A percentile compares a stretch with the other conserved stretches of the same genome.
phyloP scores from a whole-genome alignment of 2,329 filamentous ascomycete species.

The Aspergillus intermedius region DNA sequence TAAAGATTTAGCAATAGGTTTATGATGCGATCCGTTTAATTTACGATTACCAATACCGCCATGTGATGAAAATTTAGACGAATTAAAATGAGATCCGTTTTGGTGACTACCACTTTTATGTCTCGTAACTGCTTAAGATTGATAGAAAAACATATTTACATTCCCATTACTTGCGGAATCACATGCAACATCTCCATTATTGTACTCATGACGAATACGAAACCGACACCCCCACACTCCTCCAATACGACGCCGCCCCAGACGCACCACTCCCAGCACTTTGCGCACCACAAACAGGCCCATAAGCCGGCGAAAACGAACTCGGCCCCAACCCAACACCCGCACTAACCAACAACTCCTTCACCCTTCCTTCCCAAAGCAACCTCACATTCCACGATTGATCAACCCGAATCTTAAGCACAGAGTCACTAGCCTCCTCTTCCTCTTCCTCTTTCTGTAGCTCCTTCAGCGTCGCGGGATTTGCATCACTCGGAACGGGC shows the following conservation, averaged over 20 bases:
- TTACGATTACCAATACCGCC: neutral
- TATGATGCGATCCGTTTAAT: constrained; percentile 2
- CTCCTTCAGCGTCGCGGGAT: constrained; percentile 11
- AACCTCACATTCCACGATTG: constrained; percentile 80
- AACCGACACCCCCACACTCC: constrained; percentile 37
- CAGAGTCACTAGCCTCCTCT: constrained; percentile 68
- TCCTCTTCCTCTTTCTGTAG: constrained; percentile 12
- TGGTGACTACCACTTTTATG: neutral
- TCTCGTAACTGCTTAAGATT: neutral
- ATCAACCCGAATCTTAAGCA: constrained; percentile 83
- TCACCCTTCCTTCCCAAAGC: constrained; percentile 87
- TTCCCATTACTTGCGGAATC: neutral
- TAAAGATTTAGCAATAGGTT: constrained; percentile 22
- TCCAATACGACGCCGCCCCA: constrained; percentile 31
- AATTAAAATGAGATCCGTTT: neutral
- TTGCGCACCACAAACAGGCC: constrained; percentile 18
- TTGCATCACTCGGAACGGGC: constrained; percentile 8
- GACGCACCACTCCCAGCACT: constrained; percentile 20
- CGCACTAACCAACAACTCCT: constrained; percentile 86
- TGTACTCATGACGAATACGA: constrained; percentile 33
- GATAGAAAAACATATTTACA: neutral
- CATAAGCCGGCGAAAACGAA: constrained; percentile 25
- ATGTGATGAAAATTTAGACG: constrained; percentile 1
- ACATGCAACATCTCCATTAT: neutral
- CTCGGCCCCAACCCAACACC: constrained; percentile 71